Conservation (phyloP, 2,329 filamentous ascomycete genomes). For the Colletotrichum tropicale region DNA sequence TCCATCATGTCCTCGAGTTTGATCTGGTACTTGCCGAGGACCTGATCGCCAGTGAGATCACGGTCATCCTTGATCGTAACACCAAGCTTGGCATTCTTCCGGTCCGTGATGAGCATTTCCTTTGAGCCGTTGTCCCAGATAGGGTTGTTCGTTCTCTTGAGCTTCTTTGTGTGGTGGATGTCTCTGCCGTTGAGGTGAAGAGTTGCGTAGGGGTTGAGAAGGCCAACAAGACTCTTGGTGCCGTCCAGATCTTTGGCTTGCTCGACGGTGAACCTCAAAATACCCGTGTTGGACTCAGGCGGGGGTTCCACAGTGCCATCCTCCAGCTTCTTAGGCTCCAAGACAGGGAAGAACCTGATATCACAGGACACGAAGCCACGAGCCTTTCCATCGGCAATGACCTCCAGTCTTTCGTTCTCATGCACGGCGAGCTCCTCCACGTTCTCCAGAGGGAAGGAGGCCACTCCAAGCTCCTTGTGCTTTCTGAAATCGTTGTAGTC, state of each 20-base stretch:
- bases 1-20: conserved; percentile 93
- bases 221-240: conserved; percentile 88
- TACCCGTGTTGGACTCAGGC: conserved; percentile 91
- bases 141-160: conserved; percentile 97
- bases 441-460: conserved; percentile 83
- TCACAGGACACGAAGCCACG: conserved; percentile 83
- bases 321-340: conserved; percentile 72
- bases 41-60: conserved; percentile 80
- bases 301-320: conserved; percentile 81
- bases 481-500: conserved; percentile 97
- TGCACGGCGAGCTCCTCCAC: conserved; percentile 78
- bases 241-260: conserved; percentile 96
- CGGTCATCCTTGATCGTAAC: conserved; percentile 95
- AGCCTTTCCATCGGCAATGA: conserved; percentile 82
- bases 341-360: conserved; percentile 92
- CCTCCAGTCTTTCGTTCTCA: conserved; percentile 85
- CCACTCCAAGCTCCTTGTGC: conserved; percentile 90
- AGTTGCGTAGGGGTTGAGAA: conserved; percentile 88
- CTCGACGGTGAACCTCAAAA: conserved; percentile 90
- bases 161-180: conserved; percentile 85
- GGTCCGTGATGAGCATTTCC: conserved; percentile 93
- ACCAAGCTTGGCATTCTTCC: conserved; percentile 87
- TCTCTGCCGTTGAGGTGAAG: conserved; percentile 92
- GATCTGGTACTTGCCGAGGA: conserved; percentile 92
- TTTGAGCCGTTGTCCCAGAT: conserved; percentile 94